Conservation (phyloP, 306 rosid genomes). For the Fragaria iinumae region DNA sequence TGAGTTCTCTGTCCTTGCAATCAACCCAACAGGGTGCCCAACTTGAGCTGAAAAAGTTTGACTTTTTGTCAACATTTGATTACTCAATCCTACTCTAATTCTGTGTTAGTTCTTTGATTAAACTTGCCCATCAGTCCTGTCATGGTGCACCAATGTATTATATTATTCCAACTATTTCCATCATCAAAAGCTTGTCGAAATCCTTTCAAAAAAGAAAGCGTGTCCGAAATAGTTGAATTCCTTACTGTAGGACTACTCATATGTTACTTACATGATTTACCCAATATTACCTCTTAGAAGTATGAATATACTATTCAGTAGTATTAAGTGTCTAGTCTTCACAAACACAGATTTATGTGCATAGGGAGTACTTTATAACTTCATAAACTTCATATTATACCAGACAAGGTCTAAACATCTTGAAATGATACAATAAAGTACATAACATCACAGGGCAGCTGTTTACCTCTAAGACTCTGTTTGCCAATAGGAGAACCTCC, state of each 20-base stretch:
- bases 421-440: slow-evolving; percentile 29
- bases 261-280: background rate
- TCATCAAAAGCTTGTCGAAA: background rate
- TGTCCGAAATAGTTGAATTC: background rate
- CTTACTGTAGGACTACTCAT: background rate
- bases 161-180: background rate
- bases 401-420: slow-evolving; percentile 16
- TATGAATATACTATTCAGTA: background rate
- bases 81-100: background rate
- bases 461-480: slow-evolving; percentile 12
- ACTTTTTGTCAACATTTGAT: background rate
- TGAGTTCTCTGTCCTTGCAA: slow-evolving; percentile 77
- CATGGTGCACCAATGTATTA: background rate
- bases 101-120: background rate
- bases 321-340: background rate
- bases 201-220: no score
- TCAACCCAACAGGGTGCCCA: slow-evolving; percentile 76
- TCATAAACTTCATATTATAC: background rate
- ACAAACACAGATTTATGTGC: background rate
- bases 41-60: slow-evolving; percentile 20
- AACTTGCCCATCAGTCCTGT: background rate
- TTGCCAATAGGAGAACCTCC: slow-evolving; percentile 36
- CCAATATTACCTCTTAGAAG: background rate
- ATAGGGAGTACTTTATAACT: background rate
- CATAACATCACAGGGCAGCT: slow-evolving; percentile 22